Evolutionary conservation across 495 filamentous ascomycete species (phyloP), one percentile per base, ranked within the genome.

Genomic region (Neurospora sp.): DNA sequence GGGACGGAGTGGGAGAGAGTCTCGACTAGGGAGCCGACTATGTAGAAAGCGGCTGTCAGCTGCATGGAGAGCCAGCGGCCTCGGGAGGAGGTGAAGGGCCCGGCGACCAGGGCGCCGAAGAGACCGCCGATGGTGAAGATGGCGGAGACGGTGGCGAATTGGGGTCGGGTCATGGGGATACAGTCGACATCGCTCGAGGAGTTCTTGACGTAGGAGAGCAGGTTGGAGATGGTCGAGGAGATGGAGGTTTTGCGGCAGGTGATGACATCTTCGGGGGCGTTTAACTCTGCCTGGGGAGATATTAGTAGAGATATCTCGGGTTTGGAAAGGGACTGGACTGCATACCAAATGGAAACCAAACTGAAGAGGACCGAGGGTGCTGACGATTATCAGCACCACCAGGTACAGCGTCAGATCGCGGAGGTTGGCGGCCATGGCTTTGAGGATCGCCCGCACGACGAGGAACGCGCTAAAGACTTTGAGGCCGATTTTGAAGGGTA

Each of bases 301-400:
- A 69, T 83, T 77, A 83, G 82, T 40, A 69, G 71, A 9, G 31
- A 31, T 44, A 49, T 1, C 12, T 70, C 8, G 1, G 49, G 20
- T 0, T 14, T 39, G n/a, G 44, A 27, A 18, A n/a, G 23, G 1
- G 27, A 60, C 70, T 0, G 0, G 35, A 60, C 70, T 0, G 0
- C 82, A 78, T 88, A 97, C 95, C 82, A 99, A 81, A 82, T 98
- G 96, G 80, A 91, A 98, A 27, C 96, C 96, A 77, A 98, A 98
- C 78, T 97, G 94, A 10, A 97, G 87, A 3, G 96, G 93, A 6
- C 94, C 95, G 18, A 96, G 78, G 5, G 91, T 92, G 70, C 86
- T 85, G 77, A 92, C 85, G 66, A 86, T 82, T 40, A 94, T 84
- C 54, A 93, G 81, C 75, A 90, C 85, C 76, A 90, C 75, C 71